Evolutionary conservation across 139 green algal genomes (phyloP).

Genomic region (Micractinium sp.): DNA sequence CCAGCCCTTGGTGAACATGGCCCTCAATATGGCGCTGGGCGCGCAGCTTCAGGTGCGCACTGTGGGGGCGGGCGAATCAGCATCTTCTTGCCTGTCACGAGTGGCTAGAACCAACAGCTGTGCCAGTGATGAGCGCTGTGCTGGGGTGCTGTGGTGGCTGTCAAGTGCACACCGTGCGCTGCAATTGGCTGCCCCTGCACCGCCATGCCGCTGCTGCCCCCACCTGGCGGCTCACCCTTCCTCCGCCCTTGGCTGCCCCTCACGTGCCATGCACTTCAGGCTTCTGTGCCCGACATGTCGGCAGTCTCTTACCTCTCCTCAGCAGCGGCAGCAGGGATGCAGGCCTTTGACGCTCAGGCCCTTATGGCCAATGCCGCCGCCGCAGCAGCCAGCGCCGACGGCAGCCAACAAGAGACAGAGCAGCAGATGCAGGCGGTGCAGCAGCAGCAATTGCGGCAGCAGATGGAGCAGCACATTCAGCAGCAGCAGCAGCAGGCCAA

Average conservation of each 20-base stretch:
- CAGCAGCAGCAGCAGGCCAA: not conserved
- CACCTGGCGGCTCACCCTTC: not conserved
- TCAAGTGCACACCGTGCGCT: not conserved
- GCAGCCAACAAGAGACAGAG: not conserved
- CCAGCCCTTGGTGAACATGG: constrained; percentile 37
- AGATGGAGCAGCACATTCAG: not conserved
- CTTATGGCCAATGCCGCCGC: not conserved
- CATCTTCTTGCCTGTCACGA: not conserved
- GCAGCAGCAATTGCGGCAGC: not conserved
- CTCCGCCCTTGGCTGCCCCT: too few relatives aligned
- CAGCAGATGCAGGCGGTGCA: not conserved
- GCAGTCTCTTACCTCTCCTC: not conserved
- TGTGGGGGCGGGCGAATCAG: not conserved
- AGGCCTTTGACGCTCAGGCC: not conserved
- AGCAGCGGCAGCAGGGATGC: not conserved
- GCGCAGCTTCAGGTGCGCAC: not conserved
- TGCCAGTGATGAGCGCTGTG: too few relatives aligned
- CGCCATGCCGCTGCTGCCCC: not conserved
- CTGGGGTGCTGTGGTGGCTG: too few relatives aligned
- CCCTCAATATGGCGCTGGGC: constrained; percentile 4
- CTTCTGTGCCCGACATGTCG: not conserved
- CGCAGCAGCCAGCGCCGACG: not conserved
- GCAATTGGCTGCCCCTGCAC: not conserved
- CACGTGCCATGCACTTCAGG: too few relatives aligned
- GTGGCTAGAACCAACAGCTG: too few relatives aligned